These are phyloP conservation scores for Hanseniaspora thailandica DNA, from an alignment of 805 yeast genomes.

Conservation along the genomic window DNA sequence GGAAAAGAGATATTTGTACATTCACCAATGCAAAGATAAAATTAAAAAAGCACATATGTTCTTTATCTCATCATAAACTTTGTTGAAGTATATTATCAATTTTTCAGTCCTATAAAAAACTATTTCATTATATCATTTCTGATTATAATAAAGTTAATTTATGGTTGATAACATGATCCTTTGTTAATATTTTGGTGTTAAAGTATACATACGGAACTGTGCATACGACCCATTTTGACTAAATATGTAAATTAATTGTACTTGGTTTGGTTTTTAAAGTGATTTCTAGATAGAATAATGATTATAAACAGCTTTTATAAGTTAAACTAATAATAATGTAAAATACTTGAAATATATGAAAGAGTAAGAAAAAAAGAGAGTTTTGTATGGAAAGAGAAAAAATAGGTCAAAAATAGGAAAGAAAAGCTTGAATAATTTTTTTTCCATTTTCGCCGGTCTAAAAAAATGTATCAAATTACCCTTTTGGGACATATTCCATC, in stretches of 20 bases:
- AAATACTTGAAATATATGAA: too few species aligned
- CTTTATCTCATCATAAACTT: too few species aligned
- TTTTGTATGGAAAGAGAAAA: not conserved
- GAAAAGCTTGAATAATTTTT: too few species aligned
- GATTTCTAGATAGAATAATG: constrained; percentile 13
- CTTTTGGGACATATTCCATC: not conserved
- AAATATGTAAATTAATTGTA: constrained; percentile 27
- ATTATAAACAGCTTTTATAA: too few species aligned
- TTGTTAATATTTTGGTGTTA: not conserved
- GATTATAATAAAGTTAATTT: not conserved
- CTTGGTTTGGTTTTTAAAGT: constrained; percentile 15
- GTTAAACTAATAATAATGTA: too few species aligned
- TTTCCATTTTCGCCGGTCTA: not conserved
- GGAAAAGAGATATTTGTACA: not conserved
- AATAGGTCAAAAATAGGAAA: too few species aligned
- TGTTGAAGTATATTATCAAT: not conserved
- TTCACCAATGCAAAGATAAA: not conserved
- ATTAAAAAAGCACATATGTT: not conserved
- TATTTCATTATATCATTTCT: not conserved
- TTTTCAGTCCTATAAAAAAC: not conserved
- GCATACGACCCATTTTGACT: constrained; percentile 98
- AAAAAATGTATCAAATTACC: not conserved
- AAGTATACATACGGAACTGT: constrained; percentile 75
- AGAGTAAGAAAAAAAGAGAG: too few species aligned
- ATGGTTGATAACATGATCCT: constrained; percentile 12